Evolutionary conservation across 163 green algal species (phyloP), one percentile per base, ranked within the genome.

Genomic region (Chloromonas sp.): DNA sequence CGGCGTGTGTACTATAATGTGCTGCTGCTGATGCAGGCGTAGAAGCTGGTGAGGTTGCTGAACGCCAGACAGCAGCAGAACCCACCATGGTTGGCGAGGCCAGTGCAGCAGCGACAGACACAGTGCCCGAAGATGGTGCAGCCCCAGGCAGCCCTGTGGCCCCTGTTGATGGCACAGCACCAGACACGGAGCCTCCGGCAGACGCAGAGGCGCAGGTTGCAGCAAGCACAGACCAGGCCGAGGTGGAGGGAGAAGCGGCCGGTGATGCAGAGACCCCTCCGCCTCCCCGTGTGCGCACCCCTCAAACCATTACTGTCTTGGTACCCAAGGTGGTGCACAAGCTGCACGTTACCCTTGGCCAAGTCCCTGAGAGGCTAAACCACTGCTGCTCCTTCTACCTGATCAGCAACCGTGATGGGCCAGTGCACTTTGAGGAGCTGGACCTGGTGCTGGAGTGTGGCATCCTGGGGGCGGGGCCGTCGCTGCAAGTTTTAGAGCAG

Each of bases 401-500:
- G 80, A 85, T 92, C 66, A 84, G 87, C 36, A 86, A 61, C 81
- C 76, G 61, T 0, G 80, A 86, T 0, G 89, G 89, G 1, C 86
- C 83, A 15, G 61, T 90, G 2, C 14, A 62, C 14, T 71, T 81
- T 11, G 86, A 94, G 61, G 90, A 89, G 58, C 78, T 93, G 61
- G 87, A 91, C 66, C 78, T 81, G 3, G 77, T 81, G 14, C 60
- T 95, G 80, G 90, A 95, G 79, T 89, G 88, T 76, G 92, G 92
- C 1, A 15, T 94, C 83, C 87, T 95, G 11, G 86, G 84, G 11
- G 89, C 92, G 84, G 90, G 91, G 3, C 89, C 90, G 36, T 92
- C 86, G 3, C 87, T 95, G 61, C 82, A 71, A 5, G 87, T 89
- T 13, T 84, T 94, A 59, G 91, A 95, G 85, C 88, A 92, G 87